Evolutionary conservation across 2,329 filamentous ascomycete genomes (phyloP), one percentile per base, ranked within the genome.

Genomic region (Colletotrichum aenigma): DNA sequence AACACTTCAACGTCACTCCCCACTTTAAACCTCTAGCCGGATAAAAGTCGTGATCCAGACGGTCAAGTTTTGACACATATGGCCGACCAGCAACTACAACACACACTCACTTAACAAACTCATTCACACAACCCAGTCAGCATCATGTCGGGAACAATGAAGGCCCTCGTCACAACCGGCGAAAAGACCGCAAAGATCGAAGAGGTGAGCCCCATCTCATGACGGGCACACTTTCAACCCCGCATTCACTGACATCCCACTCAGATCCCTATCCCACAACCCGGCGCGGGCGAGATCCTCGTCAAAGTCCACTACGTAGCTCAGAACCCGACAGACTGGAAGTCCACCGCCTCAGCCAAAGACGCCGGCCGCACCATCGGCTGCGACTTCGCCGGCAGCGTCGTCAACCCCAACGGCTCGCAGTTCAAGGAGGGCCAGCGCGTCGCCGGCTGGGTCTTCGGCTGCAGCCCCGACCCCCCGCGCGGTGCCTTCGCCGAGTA

Each of bases 311-410:
- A 79, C 67, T 82, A 81, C 64, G 80, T 78, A 1, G 83, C 82
- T 2, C 83, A 84, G 71, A 84, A 84, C 74, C 83, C 83, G 2
- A 84, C 83, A 0, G 83, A 84, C 74, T 84, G 82, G 82, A 84
- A 84, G 60, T 75, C 77, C 5, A 71, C 28, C 7, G 34, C 6
- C 69, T 66, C 74, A 2, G 74, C 80, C 0, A 26, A 71, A 10
- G 56, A 70, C 3, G 56, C 65, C 18, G 83, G 82, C 30, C 80
- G 80, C 32, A 80, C 78, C 58, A 62, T 82, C 6, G 83, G 83
- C 36, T 84, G 82, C 71, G 83, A 84, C 76, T 84, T 84, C 32
- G 81, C 81, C n/a, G 83, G 83, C 55, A 80, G 78, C 13, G 77
- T 84, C 18, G 80, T 75, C 4, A 76, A 82, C 56, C 48, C 78